Base-by-base conservation (phyloP, 2,329 filamentous ascomycete genomes). In the Immersiporthe knoxdaviesiana region DNA sequence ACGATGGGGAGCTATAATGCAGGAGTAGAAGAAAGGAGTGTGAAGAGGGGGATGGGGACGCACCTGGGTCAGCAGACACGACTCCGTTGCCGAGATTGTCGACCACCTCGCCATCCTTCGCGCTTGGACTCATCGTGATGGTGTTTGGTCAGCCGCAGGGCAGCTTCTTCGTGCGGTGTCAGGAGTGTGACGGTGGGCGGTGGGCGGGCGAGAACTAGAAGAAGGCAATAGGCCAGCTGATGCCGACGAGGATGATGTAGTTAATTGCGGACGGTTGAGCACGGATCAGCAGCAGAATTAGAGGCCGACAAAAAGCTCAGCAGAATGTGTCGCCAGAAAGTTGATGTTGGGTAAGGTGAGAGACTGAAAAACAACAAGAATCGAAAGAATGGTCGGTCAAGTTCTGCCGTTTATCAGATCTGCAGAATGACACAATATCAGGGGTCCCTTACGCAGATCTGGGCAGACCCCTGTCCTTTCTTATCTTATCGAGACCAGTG, bases 31-130 rank as follows among this genome's bases (percentile, higher is more conserved):
- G 12, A 8, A 4, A 35, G n/a, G 18, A n/a, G 21, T n/a, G 7
- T 44, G 18, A 3, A 44, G 24, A 5, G 37, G 18, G 16, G 6
- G 8, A n/a, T 11, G 2, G 50, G 30, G 10, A 39, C 66, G 37
- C 54, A 70, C 70, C 70, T 70, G 70, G 70, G 47, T 66, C 44
- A 37, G 70, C 70, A 18, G 24, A n/a, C 27, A 56, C 35, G 50
- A 66, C 30, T 62, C 66, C 30, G n/a, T 66, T 24, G 52, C 60
- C 65, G 7, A 41, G 61, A 47, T 62, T 62, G 18, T 64, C 59
- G 32, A n/a, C 18, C 27, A 32, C 62, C 44, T 70, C 68, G 58
- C 37, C 39, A 18, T 68, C 61, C 14, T 63, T 58, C 16, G 70
- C 63, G 54, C 68, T 71, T 44, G 65, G 70, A 27, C 65, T 61